Evolutionary conservation across 2,329 filamentous ascomycete genomes (phyloP).

Genomic region (Aspergillus flavus): DNA sequence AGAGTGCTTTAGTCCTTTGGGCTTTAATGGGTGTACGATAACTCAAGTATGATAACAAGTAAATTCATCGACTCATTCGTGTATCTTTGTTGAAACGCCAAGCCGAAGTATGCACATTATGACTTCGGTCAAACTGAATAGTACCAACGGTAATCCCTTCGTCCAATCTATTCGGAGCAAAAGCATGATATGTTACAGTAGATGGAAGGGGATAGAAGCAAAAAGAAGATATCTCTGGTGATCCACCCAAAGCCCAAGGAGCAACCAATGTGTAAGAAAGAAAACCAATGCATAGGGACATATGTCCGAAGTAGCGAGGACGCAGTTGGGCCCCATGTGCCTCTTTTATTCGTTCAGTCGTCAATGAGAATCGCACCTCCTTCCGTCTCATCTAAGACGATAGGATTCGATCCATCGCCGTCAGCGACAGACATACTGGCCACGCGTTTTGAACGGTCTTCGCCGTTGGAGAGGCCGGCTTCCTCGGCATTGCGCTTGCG

Average conservation of each 20-base stretch:
- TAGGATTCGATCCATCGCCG: slow-evolving; percentile 41
- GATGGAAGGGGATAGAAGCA: slow-evolving; percentile 8
- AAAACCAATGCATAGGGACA: not conserved
- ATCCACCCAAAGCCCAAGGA: not conserved
- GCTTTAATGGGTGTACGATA: not conserved
- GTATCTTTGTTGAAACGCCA: not conserved
- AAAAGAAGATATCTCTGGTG: slow-evolving; percentile 3
- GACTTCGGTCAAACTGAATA: not conserved
- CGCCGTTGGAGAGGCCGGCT: slow-evolving; percentile 35
- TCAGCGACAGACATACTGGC: slow-evolving; percentile 41
- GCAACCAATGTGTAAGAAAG: not conserved
- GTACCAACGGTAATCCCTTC: not conserved
- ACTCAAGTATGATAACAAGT: not conserved
- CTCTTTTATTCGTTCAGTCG: slow-evolving; percentile 17
- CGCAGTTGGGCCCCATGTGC: not conserved
- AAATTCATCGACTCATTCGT: not conserved
- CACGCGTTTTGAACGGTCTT: slow-evolving; percentile 47
- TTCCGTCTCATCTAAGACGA: slow-evolving; percentile 53
- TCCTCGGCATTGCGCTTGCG: slow-evolving; percentile 51
- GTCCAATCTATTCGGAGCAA: slow-evolving; percentile 13
- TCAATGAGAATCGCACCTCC: slow-evolving; percentile 69
- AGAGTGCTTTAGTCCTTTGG: not conserved
- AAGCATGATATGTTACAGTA: slow-evolving; percentile 22
- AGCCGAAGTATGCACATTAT: slow-evolving; percentile 1
- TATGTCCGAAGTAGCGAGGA: not conserved